Evolutionary conservation across 176 grass and related monocot species (phyloP).

Genomic region (Carex parvula): DNA sequence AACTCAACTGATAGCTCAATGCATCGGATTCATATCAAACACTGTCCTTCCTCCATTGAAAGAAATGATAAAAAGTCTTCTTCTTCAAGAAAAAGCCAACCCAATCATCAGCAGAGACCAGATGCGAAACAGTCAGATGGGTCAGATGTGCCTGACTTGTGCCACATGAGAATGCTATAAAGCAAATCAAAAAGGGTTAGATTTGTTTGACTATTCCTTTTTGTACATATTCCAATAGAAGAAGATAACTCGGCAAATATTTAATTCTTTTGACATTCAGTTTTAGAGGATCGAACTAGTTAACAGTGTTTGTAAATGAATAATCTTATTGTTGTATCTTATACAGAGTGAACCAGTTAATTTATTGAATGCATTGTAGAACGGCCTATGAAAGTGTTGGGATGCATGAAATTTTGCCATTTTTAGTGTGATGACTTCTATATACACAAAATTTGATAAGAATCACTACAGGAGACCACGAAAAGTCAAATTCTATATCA

Average conservation of each 20-base stretch:
- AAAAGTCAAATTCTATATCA: background rate
- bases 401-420: background rate
- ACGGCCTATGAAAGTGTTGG: background rate
- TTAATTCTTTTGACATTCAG: slow-evolving; percentile 3
- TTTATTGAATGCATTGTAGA: background rate
- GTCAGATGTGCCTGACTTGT: slow-evolving; percentile 57
- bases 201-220: slow-evolving; percentile 19
- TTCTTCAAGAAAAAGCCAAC: slow-evolving; percentile 51
- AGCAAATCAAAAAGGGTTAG: slow-evolving; percentile 27
- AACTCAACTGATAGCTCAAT: slow-evolving; percentile 52
- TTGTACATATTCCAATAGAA: slow-evolving; percentile 17
- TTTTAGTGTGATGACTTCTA: no score
- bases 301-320: slow-evolving; percentile 18
- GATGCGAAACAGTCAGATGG: slow-evolving; percentile 43
- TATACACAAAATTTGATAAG: background rate
- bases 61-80: background rate
- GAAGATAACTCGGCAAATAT: background rate
- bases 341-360: background rate
- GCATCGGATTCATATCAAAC: slow-evolving; percentile 56
- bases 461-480: background rate
- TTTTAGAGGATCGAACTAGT: background rate
- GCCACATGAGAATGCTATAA: slow-evolving; percentile 72
- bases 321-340: background rate
- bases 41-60: slow-evolving; percentile 6
- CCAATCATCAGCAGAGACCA: slow-evolving; percentile 41